phyloP scores from a whole-genome alignment of 352 stramenopile species.

The Globisporangium cederbergense region DNA sequence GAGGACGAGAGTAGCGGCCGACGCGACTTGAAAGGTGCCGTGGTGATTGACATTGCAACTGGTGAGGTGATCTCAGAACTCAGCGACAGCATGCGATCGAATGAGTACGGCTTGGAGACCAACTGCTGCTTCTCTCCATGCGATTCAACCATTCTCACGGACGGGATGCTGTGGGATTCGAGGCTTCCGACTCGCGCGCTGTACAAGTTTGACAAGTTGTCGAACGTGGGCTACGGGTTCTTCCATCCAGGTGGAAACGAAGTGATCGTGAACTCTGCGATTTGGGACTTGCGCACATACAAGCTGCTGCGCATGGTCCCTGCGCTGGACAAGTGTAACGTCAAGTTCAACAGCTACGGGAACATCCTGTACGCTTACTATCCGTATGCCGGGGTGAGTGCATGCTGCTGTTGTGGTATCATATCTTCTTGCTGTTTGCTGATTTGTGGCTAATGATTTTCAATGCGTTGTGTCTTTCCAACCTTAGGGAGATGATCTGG shows the following conservation, averaged over 20 bases:
- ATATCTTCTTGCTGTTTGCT: neutral
- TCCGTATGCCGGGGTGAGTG: conserved; percentile 57
- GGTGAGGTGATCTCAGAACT: conserved; percentile 59
- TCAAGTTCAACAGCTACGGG: conserved; percentile 69
- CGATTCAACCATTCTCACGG: conserved; percentile 71
- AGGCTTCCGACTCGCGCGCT: conserved; percentile 64
- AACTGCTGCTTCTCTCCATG: conserved; percentile 78
- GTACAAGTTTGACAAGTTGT: conserved; percentile 90
- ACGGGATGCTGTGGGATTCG: conserved; percentile 81
- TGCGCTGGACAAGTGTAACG: conserved; percentile 78
- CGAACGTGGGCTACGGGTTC: conserved; percentile 75
- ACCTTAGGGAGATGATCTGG: conserved; percentile 51
- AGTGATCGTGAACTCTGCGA: conserved; percentile 85
- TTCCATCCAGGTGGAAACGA: conserved; percentile 89
- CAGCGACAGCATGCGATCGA: conserved; percentile 58
- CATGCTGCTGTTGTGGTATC: conserved; percentile 3
- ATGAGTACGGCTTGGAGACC: conserved; percentile 72
- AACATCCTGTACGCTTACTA: conserved; percentile 84
- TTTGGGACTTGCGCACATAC: conserved; percentile 89
- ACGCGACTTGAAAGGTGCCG: conserved; percentile 37
- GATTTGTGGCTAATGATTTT: neutral
- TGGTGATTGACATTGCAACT: conserved; percentile 71
- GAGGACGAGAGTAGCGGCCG: conserved; percentile 29
- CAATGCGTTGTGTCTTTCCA: conserved; percentile 2
- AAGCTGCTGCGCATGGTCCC: conserved; percentile 81